These are phyloP conservation scores for Euryodendron excelsum DNA, from an alignment of 148 eudicot genomes.

Conservation along the genomic window DNA sequence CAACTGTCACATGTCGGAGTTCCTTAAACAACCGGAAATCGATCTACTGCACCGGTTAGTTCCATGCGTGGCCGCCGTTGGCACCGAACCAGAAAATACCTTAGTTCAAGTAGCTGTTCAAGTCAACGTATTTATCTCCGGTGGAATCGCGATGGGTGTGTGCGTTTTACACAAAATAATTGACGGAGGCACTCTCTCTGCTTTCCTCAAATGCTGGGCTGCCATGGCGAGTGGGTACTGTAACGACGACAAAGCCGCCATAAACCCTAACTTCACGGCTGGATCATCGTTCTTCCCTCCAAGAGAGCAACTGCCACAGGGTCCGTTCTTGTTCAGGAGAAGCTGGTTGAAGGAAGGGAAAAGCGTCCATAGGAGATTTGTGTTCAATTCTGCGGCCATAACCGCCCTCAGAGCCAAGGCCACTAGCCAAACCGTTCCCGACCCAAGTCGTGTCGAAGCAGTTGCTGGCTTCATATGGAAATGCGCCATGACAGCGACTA, in stretches of 20 bases:
- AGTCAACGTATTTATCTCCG: too few relatives aligned
- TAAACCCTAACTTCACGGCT: too few relatives aligned
- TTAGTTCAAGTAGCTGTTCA: too few relatives aligned
- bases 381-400: not conserved
- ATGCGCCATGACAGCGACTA: too few relatives aligned
- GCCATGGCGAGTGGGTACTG: not conserved
- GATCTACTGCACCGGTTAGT: too few relatives aligned
- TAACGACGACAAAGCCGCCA: not conserved
- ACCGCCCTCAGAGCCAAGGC: not conserved
- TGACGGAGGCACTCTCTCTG: not conserved
- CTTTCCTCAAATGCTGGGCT: not conserved
- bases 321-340: too few relatives aligned
- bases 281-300: too few relatives aligned
- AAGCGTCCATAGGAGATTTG: not conserved
- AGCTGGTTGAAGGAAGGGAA: not conserved
- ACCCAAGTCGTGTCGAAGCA: not conserved
- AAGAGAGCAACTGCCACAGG: too few relatives aligned
- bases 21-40: too few relatives aligned
- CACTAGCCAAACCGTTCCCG: not conserved
- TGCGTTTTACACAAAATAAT: not conserved
- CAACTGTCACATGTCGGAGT: too few relatives aligned
- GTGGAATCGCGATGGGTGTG: not conserved
- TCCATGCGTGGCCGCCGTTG: too few relatives aligned
- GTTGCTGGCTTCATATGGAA: not conserved
- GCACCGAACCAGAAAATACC: too few relatives aligned